These are phyloP conservation scores for Sporopachydermia quercuum DNA, from an alignment of 805 yeast genomes.

Conservation along the genomic window DNA sequence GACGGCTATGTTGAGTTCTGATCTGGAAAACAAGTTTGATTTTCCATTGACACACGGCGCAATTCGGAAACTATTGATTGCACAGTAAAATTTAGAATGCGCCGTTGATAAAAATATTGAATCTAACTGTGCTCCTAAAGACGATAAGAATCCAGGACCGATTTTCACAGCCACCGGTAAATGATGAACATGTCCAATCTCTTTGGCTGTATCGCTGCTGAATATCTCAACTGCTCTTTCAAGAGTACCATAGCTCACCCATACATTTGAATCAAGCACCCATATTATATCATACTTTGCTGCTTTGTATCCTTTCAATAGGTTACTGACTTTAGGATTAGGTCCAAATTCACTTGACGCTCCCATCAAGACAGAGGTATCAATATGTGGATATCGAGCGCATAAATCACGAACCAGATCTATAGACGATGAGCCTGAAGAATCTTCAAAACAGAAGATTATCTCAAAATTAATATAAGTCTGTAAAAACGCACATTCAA, in stretches of 20 bases:
- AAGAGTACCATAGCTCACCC: constrained; percentile 54
- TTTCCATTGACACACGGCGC: constrained; percentile 92
- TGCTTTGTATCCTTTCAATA: constrained; percentile 59
- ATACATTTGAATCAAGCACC: constrained; percentile 78
- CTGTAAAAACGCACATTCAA: constrained; percentile 55
- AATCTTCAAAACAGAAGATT: constrained; percentile 58
- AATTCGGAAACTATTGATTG: constrained; percentile 54
- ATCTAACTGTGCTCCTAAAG: constrained; percentile 56
- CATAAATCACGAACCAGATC: constrained; percentile 38
- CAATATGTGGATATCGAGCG: constrained; percentile 36
- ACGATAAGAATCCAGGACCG: constrained; percentile 13
- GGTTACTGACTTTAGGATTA: constrained; percentile 78
- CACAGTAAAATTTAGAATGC: constrained; percentile 73
- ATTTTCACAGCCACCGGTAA: constrained; percentile 50
- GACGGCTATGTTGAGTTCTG: constrained; percentile 49
- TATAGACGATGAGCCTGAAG: constrained; percentile 43
- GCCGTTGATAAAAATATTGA: constrained; percentile 76
- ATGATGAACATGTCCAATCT: constrained; percentile 68
- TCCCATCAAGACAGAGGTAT: constrained; percentile 45
- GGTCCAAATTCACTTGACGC: constrained; percentile 43
- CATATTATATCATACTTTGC: constrained; percentile 67
- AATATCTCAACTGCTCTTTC: constrained; percentile 39
- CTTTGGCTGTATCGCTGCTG: constrained; percentile 18
- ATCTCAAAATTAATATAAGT: constrained; percentile 60
- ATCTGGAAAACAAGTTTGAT: constrained; percentile 59